Percentiles rank a stretch among this genome's conserved stretches.
phyloP scores from a whole-genome alignment of 352 stramenopile species.

The Phytophthora aleatoria region DNA sequence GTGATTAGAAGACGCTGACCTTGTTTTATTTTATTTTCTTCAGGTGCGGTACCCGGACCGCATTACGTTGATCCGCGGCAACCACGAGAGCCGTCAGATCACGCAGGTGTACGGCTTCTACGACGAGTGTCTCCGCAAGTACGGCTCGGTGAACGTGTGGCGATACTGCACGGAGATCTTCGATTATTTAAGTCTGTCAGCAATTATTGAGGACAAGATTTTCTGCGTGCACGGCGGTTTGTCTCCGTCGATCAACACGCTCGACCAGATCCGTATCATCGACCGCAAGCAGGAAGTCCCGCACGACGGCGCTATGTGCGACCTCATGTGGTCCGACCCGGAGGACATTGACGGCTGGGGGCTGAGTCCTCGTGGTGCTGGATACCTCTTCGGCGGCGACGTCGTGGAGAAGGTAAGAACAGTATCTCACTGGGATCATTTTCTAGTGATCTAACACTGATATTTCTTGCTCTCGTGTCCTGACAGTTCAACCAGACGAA shows the following conservation, averaged over 20 bases:
- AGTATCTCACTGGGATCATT: not conserved
- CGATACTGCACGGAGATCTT: conserved; percentile 99
- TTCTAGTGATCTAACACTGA: not conserved
- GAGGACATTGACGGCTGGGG: conserved; percentile 99
- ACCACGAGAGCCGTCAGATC: conserved; percentile 99
- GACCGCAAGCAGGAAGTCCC: conserved; percentile 99
- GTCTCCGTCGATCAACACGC: conserved; percentile 91
- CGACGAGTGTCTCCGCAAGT: conserved; percentile 98
- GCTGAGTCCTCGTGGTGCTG: conserved; percentile 95
- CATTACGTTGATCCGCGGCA: conserved; percentile 99
- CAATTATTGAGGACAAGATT: conserved; percentile 99
- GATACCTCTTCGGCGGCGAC: conserved; percentile 98
- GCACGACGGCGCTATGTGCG: conserved; percentile 99
- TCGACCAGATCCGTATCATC: conserved; percentile 92
- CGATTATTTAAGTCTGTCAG: conserved; percentile 98
- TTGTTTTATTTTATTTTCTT: conserved; percentile 4
- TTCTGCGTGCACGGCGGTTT: conserved; percentile 99
- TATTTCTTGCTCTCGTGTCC: conserved; percentile 8
- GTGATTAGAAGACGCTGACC: conserved; percentile 1
- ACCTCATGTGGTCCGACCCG: conserved; percentile 96
- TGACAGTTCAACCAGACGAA: conserved; percentile 98
- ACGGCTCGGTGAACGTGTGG: conserved; percentile 99
- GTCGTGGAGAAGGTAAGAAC: conserved; percentile 93
- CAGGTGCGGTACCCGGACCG: conserved; percentile 97
- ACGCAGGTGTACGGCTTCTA: conserved; percentile 99